phyloP scores from a whole-genome alignment of 148 eudicot species.

The Tetragonia tetragonoides region DNA sequence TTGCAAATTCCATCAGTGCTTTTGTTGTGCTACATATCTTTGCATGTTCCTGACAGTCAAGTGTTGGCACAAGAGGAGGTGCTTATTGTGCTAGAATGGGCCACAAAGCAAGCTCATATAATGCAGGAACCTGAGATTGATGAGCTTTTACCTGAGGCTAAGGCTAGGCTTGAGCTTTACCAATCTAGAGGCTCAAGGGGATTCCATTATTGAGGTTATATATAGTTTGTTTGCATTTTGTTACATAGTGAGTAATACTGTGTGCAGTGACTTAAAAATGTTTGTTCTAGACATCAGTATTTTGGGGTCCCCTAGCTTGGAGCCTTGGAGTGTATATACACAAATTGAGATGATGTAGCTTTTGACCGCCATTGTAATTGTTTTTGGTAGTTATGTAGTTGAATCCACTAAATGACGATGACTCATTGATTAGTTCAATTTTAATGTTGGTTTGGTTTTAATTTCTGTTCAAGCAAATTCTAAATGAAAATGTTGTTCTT shows the following conservation, averaged over 20 bases:
- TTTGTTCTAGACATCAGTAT: background rate
- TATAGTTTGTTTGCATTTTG: background rate
- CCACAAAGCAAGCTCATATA: constrained; percentile 51
- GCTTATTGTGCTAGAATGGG: constrained; percentile 62
- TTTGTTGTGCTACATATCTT: constrained; percentile 57
- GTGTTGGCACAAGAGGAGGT: constrained; percentile 64
- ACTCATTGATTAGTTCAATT: background rate
- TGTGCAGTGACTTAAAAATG: background rate
- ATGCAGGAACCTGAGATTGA: constrained; percentile 45
- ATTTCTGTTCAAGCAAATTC: background rate
- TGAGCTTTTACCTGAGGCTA: constrained; percentile 47
- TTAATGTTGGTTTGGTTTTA: background rate
- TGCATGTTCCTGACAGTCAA: constrained; percentile 63
- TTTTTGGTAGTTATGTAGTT: constrained; percentile 7
- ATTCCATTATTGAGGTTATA: constrained; percentile 18
- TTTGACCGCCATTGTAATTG: constrained; percentile 6
- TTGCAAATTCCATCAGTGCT: constrained; percentile 50
- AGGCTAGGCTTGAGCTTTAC: constrained; percentile 61
- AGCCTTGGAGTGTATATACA: constrained; percentile 23
- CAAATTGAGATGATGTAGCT: constrained; percentile 5
- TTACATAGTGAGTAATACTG: background rate
- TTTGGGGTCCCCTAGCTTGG: background rate
- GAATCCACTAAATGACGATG: background rate
- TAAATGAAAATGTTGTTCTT: no score
- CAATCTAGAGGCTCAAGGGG: constrained; percentile 72